A percentile compares a stretch with the other conserved stretches of the same genome.
These are phyloP conservation scores for Ganoderma sp. DNA, from an alignment of 1,284 basidiomycete species.

Conservation along the genomic window DNA sequence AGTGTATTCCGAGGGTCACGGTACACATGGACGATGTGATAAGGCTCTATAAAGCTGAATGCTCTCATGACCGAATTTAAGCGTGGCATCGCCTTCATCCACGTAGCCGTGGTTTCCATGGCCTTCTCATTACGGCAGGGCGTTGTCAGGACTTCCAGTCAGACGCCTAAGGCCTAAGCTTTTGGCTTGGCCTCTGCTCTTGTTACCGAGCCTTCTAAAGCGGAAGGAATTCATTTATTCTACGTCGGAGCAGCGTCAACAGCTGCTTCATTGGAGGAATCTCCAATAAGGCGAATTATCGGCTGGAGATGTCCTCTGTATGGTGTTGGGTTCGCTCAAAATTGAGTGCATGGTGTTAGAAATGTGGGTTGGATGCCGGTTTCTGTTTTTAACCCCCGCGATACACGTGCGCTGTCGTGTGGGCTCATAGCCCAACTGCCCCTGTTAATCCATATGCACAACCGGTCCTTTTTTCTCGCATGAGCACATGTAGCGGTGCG, in stretches of 20 bases:
- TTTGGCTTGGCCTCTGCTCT: neutral
- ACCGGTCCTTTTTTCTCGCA: neutral
- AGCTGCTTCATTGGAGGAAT: neutral
- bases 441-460: neutral
- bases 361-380: neutral
- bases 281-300: neutral
- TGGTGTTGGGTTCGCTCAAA: neutral
- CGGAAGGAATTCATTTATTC: too few relatives aligned
- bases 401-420: neutral
- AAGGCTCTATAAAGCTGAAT: neutral
- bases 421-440: neutral
- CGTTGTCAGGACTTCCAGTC: too few relatives aligned
- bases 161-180: neutral
- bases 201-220: neutral
- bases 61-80: constrained; percentile 10
- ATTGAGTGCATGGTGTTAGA: neutral
- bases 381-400: constrained; percentile 5
- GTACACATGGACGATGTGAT: neutral
- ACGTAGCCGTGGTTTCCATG: constrained; percentile 1
- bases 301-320: neutral
- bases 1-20: neutral
- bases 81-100: constrained; percentile 14
- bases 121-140: constrained; percentile 6
- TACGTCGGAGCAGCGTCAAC: too few relatives aligned
- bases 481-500: neutral